Base-by-base conservation (phyloP, 208 protist genomes). In the Leishmania amazonensis region DNA sequence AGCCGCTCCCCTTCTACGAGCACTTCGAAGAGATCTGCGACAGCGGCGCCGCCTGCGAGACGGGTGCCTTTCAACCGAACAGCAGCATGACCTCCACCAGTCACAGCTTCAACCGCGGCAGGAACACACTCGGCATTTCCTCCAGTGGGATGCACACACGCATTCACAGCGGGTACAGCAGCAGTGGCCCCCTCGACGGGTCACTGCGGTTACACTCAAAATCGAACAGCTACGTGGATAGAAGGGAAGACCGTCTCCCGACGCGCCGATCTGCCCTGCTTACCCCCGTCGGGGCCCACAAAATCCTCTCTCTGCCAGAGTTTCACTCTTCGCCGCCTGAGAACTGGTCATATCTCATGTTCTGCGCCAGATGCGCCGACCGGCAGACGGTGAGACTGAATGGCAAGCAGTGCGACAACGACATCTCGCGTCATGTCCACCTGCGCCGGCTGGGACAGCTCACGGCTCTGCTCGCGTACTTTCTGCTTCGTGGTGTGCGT, bases 281-380 rank as follows among this genome's bases (percentile, higher is more conserved):
- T 28, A 75, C 24, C 40, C 53, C 78, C 9, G 45, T 71, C 2
- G 65, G 72, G 2, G 75, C 49, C 40, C 72, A 76, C 40, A 42
- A 21, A 35, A 24, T 73, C 5, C 83, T 91, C 17, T 87, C 88
- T 7, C 68, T 81, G 3, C 85, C 85, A 8, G 17, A 65, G 24
- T 91, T 86, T 65, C 47, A 86, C 67, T 51, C 81, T 24, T 79
- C 57, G 4, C 82, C 83, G 19, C 74, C 83, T 5, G 86, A 88
- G 3, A 85, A 87, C 53, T 93, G 90, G 88, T 90, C 86, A 53
- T 91, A 89, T 78, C 78, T 91, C 1, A 83, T 88, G 76, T 91
- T 87, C 84, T 93, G 90, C 76, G 86, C 86, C 57, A 81, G 81
- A 54, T 93, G 90, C 72, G 62, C 19, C 1, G 84, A 85, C 11